A percentile compares a stretch with the other conserved stretches of the same genome.
phyloP scores from a whole-genome alignment of 2,329 filamentous ascomycete genomes.

The Verticillium albo-atrum region DNA sequence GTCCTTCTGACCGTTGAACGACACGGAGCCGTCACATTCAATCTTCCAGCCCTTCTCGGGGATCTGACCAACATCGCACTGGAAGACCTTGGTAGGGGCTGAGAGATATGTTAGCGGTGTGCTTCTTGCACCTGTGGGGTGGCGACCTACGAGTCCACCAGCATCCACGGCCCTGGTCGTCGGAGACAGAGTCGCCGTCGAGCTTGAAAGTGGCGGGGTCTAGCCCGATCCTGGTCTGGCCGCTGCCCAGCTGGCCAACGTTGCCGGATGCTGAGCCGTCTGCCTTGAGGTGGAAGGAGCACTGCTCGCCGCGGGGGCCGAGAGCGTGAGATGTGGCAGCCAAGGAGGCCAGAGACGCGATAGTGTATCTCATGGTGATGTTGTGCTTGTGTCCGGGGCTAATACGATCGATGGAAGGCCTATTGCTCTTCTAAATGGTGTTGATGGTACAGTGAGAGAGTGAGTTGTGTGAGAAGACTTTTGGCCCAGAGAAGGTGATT shows the following conservation, averaged over 20 bases:
- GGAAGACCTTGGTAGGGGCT: conserved; percentile 54
- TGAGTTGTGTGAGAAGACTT: not conserved
- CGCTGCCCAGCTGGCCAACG: conserved; percentile 56
- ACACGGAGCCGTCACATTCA: conserved; percentile 28
- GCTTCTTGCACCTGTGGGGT: not conserved
- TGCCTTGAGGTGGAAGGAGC: conserved; percentile 47
- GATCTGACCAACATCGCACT: conserved; percentile 48
- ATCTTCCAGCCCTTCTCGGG: conserved; percentile 53
- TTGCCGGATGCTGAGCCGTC: conserved; percentile 43
- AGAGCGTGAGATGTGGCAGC: not conserved
- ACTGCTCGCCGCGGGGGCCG: not conserved
- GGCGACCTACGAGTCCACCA: conserved; percentile 52
- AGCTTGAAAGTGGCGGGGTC: conserved; percentile 49
- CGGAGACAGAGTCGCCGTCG: conserved; percentile 47
- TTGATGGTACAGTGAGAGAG: not conserved
- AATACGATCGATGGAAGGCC: not conserved
- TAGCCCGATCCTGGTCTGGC: conserved; percentile 53
- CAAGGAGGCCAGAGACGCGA: not conserved
- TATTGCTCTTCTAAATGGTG: not conserved
- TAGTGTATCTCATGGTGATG: not conserved
- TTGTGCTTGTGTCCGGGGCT: not conserved
- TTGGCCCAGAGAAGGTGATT: not conserved
- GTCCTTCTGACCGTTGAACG: conserved; percentile 41
- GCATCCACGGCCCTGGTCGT: conserved; percentile 54
- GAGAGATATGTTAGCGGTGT: not conserved